phyloP scores from a whole-genome alignment of 1,284 basidiomycete species.

The Taiwanofungus camphoratus region DNA sequence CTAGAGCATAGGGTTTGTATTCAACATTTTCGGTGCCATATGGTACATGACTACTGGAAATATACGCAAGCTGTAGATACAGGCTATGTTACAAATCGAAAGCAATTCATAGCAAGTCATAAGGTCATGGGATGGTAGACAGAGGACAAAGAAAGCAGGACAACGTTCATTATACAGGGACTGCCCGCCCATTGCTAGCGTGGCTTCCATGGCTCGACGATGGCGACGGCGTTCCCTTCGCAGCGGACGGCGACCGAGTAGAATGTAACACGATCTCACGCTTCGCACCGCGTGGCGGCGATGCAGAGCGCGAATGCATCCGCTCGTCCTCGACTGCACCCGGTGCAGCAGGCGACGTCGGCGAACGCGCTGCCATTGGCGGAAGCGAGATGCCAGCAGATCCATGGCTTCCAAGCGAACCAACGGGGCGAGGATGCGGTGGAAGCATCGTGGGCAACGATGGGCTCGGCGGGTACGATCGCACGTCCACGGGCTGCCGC shows the following conservation, averaged over 20 bases:
- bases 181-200: conserved; percentile 17
- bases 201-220: no score
- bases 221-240: conserved; percentile 29
- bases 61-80: conserved; percentile 2
- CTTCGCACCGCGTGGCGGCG: conserved; percentile 41
- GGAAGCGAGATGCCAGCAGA: conserved; percentile 46
- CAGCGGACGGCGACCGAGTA: conserved; percentile 29
- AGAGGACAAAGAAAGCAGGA: neutral
- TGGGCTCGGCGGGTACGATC: conserved; percentile 45
- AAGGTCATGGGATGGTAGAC: conserved; percentile 2
- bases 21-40: neutral
- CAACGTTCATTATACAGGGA: conserved; percentile 11
- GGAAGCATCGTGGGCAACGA: conserved; percentile 53
- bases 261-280: conserved; percentile 47
- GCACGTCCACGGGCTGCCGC: conserved; percentile 35
- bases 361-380: conserved; percentile 59
- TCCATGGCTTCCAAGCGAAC: conserved; percentile 38
- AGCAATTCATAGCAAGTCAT: conserved; percentile 8
- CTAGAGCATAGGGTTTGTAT: no score
- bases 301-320: conserved; percentile 26
- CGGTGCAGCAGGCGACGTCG: conserved; percentile 48
- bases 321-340: conserved; percentile 43
- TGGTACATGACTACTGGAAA: conserved; percentile 2
- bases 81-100: conserved; percentile 5
- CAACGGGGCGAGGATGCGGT: conserved; percentile 67